A percentile compares a stretch with the other conserved stretches of the same genome.
Evolutionary conservation across 2,329 filamentous ascomycete species (phyloP).

Genomic region (Lasiodiplodia citricola): DNA sequence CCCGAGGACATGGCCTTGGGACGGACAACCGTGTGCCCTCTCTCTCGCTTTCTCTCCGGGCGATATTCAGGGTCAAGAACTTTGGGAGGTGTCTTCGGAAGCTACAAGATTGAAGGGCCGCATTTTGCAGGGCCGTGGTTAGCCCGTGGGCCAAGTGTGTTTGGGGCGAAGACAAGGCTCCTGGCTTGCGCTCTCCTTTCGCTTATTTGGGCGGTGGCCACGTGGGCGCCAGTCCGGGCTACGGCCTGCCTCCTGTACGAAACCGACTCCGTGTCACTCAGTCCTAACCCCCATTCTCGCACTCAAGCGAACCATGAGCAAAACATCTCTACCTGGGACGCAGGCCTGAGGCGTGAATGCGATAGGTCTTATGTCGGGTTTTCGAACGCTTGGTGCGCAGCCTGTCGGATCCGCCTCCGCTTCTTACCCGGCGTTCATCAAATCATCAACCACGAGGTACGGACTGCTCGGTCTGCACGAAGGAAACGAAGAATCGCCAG

Average conservation of each 20-base stretch:
- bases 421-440: conserved; percentile 7
- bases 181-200: conserved; percentile 14
- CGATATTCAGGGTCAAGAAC: background rate
- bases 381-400: conserved; percentile 9
- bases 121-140: conserved; percentile 4
- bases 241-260: conserved; percentile 8
- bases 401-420: conserved; percentile 9
- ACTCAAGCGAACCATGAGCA: background rate
- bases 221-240: conserved; percentile 21
- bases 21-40: conserved; percentile 28
- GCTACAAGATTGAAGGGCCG: conserved; percentile 13
- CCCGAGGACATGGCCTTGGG: conserved; percentile 43
- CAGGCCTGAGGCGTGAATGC: conserved; percentile 2
- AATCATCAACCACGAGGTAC: conserved; percentile 1
- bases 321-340: background rate
- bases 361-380: conserved; percentile 4
- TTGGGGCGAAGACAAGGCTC: conserved; percentile 15
- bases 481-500: background rate
- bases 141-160: conserved; percentile 1
- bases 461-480: conserved; percentile 11
- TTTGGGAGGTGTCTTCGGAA: background rate
- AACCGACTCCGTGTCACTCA: conserved; percentile 15
- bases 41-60: background rate
- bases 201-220: conserved; percentile 21
- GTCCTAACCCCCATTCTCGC: background rate